Evolutionary conservation across 2,329 filamentous ascomycete genomes (phyloP).

Genomic region (Diplodia scrobiculata): DNA sequence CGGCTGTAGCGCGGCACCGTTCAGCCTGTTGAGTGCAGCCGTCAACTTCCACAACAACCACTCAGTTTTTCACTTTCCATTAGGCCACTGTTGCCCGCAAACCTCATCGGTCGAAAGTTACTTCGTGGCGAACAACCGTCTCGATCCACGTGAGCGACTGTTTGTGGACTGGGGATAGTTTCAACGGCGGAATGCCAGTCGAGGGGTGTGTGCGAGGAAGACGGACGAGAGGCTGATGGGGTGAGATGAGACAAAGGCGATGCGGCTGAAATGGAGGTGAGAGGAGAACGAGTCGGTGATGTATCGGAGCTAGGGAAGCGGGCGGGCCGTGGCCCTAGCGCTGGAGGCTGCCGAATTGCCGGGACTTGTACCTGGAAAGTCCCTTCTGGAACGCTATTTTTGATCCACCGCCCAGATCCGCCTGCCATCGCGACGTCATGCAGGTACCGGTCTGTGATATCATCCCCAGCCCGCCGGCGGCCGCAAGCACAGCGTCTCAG

Average conservation of each 20-base stretch:
- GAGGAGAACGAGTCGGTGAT: neutral
- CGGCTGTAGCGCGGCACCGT: too few relatives aligned
- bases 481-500: neutral
- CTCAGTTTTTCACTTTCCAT: too few relatives aligned
- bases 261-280: neutral
- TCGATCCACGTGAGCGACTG: too few relatives aligned
- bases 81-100: too few relatives aligned
- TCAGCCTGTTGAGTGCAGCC: too few relatives aligned
- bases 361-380: neutral
- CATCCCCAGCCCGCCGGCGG: neutral
- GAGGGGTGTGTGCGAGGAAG: too few relatives aligned
- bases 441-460: constrained; percentile 2
- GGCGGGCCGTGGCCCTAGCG: constrained; percentile 11
- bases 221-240: neutral
- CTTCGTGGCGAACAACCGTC: too few relatives aligned
- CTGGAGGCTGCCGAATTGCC: neutral
- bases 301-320: neutral
- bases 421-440: neutral
- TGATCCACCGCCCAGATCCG: constrained; percentile 9
- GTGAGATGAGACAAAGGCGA: neutral
- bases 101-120: too few relatives aligned
- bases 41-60: too few relatives aligned
- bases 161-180: too few relatives aligned
- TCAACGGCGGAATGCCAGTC: too few relatives aligned
- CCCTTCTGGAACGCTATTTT: constrained; percentile 3